A percentile compares a stretch with the other conserved stretches of the same genome.
Evolutionary conservation across 1,284 basidiomycete genomes (phyloP).

Genomic region (Tylopilus orsonianus): DNA sequence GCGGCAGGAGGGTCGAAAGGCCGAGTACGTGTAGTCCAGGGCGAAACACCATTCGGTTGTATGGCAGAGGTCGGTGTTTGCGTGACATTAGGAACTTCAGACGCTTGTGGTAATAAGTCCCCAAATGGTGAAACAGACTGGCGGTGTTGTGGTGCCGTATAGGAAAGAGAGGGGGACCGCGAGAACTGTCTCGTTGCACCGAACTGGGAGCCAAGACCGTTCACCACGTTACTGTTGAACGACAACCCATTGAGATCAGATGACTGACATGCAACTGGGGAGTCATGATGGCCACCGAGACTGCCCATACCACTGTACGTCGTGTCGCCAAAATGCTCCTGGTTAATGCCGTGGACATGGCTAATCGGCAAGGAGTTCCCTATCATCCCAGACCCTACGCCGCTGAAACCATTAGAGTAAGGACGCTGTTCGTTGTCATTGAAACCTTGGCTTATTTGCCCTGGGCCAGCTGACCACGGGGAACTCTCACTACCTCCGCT

Average conservation of each 20-base stretch:
- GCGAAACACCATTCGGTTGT: constrained; percentile 23
- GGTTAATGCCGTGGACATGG: constrained; percentile 25
- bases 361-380: constrained; percentile 21
- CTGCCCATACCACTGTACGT: constrained; percentile 24
- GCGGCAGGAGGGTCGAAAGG: constrained; percentile 28
- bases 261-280: constrained; percentile 22
- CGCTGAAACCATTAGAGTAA: constrained; percentile 30
- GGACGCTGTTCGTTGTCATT: constrained; percentile 24
- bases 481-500: constrained; percentile 33
- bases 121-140: constrained; percentile 24
- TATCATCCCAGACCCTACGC: constrained; percentile 18
- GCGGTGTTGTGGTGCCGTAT: constrained; percentile 23
- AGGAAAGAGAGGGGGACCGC: constrained; percentile 33
- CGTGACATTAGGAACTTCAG: constrained; percentile 18
- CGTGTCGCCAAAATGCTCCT: constrained; percentile 29
- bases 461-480: constrained; percentile 39
- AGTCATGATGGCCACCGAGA: constrained; percentile 25
- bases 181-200: constrained; percentile 20
- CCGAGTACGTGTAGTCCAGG: constrained; percentile 24
- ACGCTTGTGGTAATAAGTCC: constrained; percentile 22
- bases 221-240: constrained; percentile 20
- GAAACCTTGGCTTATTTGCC: constrained; percentile 24
- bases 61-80: constrained; percentile 28
- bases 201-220: constrained; percentile 27
- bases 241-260: constrained; percentile 26